Conservation (phyloP, 148 eudicot genomes). For the Arbutus unedo region DNA sequence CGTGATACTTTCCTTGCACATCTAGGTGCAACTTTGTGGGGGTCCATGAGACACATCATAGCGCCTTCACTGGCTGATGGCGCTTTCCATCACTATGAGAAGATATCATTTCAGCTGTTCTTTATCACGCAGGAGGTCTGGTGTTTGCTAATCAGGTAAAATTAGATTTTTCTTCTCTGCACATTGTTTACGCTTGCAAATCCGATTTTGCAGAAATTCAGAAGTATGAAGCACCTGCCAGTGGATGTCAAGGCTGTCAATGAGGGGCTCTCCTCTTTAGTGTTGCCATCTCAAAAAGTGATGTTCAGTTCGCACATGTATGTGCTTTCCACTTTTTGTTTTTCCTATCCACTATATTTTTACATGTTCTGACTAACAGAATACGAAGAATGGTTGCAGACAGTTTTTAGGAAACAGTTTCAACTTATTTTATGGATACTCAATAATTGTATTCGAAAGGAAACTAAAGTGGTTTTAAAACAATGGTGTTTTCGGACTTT, state of each 20-base stretch:
- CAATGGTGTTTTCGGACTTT: background rate
- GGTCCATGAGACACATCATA: constrained; percentile 87
- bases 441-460: background rate
- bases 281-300: constrained; percentile 76
- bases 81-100: constrained; percentile 85
- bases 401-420: background rate
- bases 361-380: background rate
- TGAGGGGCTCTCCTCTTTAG: constrained; percentile 81
- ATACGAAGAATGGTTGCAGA: background rate
- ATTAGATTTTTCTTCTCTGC: background rate
- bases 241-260: constrained; percentile 70
- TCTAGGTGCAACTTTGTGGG: constrained; percentile 92
- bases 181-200: constrained; percentile 14
- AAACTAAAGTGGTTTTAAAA: background rate
- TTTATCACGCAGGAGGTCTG: constrained; percentile 86
- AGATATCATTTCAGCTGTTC: constrained; percentile 86
- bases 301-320: constrained; percentile 82
- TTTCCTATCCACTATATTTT: background rate
- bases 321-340: constrained; percentile 18
- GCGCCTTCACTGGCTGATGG: constrained; percentile 93
- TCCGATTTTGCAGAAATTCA: constrained; percentile 55
- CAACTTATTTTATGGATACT: background rate
- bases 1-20: constrained; percentile 91
- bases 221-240: constrained; percentile 59
- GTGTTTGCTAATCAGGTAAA: constrained; percentile 18